Evolutionary conservation across 2,329 filamentous ascomycete genomes (phyloP).

Genomic region (Lasiodiplodia sp.): DNA sequence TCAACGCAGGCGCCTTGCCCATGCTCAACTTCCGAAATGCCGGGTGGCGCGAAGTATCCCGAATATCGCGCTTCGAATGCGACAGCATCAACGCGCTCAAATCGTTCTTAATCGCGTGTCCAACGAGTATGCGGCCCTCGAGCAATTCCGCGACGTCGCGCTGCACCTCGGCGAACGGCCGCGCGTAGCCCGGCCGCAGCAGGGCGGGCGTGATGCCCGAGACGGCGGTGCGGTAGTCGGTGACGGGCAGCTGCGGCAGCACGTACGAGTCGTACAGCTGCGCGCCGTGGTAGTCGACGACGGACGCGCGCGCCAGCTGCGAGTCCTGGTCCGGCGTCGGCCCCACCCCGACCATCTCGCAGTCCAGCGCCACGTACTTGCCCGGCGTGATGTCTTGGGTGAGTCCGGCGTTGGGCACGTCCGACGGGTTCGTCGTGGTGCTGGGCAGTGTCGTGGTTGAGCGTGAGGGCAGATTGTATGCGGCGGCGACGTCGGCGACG

Average conservation of each 20-base stretch:
- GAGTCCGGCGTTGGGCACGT: slow-evolving; percentile 54
- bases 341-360: slow-evolving; percentile 96
- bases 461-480: slow-evolving; percentile 63
- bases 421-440: slow-evolving; percentile 45
- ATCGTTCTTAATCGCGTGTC: slow-evolving; percentile 84
- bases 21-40: slow-evolving; percentile 74
- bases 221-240: slow-evolving; percentile 87
- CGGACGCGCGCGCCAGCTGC: slow-evolving; percentile 82
- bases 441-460: slow-evolving; percentile 58
- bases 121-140: slow-evolving; percentile 75
- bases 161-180: slow-evolving; percentile 78
- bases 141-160: slow-evolving; percentile 73
- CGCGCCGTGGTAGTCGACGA: slow-evolving; percentile 92
- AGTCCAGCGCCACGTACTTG: slow-evolving; percentile 93
- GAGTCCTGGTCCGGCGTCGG: slow-evolving; percentile 69
- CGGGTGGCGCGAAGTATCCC: slow-evolving; percentile 82
- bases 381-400: slow-evolving; percentile 70
- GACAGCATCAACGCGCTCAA: slow-evolving; percentile 75
- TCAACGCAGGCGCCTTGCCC: slow-evolving; percentile 74
- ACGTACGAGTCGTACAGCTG: slow-evolving; percentile 97
- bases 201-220: slow-evolving; percentile 81
- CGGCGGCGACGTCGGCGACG: slow-evolving; percentile 59
- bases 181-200: slow-evolving; percentile 62
- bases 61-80: slow-evolving; percentile 78
- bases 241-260: slow-evolving; percentile 76